Base-by-base conservation (phyloP, 768 basidiomycete species). In the Cystobasidium tubakii region DNA sequence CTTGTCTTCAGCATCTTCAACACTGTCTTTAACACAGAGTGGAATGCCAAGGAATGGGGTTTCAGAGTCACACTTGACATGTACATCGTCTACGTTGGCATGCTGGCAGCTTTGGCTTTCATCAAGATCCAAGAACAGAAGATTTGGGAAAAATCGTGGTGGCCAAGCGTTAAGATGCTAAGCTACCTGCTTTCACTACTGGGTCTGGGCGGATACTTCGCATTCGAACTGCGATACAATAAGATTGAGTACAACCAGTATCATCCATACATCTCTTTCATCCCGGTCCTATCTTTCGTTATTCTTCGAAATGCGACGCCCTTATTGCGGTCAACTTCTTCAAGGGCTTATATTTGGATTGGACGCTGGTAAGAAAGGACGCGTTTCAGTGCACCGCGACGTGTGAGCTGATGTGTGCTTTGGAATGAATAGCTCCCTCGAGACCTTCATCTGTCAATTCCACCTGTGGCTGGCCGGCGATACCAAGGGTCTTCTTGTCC, bases 31-130 rank as follows among this genome's bases (percentile, higher is more conserved):
- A 85, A 83, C 65, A 91, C 92, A 70, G 84, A 84, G 33, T 96
- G 92, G 92, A 90, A 89, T 7, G 88, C 90, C 7, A 84, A 82
- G 23, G 92, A 96, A 82, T 94, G 91, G 91, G 82, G 84, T 9
- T 96, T 96, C 85, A 88, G 92, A 44, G 88, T 92, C 78, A 88
- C 86, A 25, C 87, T 95, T 73, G 92, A 96, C 82, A 84, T 92
- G 62, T 94, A 88, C 85, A 90, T 93, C 77, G 90, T 91, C 19
- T 94, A 91, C 82, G 84, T 85, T 43, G 92, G 92, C 55, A 92
- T 93, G 90, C 82, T 93, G 77, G 82, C 87, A 29, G 87, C 92
- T 0, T 82, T 92, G 69, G 85, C 84, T 1, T 85, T 84, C 79
- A 87, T 89, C 83, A 94, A 91, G 81, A 82, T 87, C 74, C 88